These are phyloP conservation scores for Epichloe uncinata DNA, from an alignment of 2,329 filamentous ascomycete genomes.

Conservation along the genomic window DNA sequence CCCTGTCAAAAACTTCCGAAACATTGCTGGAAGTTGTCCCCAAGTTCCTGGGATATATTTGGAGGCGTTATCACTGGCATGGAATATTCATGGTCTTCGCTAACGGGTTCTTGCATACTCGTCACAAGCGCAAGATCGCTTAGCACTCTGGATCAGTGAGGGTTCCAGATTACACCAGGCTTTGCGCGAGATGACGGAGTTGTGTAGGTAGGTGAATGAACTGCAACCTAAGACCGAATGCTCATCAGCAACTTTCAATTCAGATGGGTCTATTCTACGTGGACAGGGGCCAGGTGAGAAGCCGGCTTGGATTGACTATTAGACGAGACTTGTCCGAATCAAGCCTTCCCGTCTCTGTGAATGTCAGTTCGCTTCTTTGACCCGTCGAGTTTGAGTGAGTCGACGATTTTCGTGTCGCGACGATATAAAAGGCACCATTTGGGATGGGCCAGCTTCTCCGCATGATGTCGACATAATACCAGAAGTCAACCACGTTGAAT, in stretches of 20 bases:
- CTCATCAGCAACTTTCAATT: neutral
- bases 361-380: neutral
- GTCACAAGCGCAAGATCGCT: neutral
- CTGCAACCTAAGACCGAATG: neutral
- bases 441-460: too few species aligned
- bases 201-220: neutral
- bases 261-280: neutral
- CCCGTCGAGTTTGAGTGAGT: neutral
- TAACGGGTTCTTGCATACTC: neutral
- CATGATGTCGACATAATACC: neutral
- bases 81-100: neutral
- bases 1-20: neutral
- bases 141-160: neutral
- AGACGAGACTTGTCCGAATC: neutral
- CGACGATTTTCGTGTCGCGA: neutral
- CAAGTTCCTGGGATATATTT: neutral
- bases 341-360: neutral
- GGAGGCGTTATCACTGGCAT: neutral
- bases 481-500: neutral
- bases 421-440: neutral
- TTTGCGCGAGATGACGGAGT: neutral
- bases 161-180: neutral
- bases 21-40: neutral
- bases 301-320: neutral
- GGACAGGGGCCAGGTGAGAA: too few species aligned